These are phyloP conservation scores for Penicillium parvum DNA, from an alignment of 495 filamentous ascomycete species.

Conservation along the genomic window DNA sequence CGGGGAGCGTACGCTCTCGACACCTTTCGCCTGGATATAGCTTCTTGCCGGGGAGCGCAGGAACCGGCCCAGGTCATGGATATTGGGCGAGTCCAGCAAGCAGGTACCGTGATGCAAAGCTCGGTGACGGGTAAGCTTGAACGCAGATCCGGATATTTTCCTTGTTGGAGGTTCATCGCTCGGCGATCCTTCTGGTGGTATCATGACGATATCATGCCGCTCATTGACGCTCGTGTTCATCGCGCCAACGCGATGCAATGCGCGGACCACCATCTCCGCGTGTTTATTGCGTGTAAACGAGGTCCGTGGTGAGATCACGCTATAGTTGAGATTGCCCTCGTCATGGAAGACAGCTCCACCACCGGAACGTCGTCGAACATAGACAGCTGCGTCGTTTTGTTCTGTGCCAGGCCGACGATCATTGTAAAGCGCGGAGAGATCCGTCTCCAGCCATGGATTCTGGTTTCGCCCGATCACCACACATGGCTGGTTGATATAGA, in stretches of 20 bases:
- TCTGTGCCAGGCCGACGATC: slow-evolving; percentile 18
- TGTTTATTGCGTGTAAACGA: slow-evolving; percentile 80
- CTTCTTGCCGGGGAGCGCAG: slow-evolving; percentile 68
- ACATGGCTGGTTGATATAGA: slow-evolving; percentile 82
- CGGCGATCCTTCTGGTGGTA: slow-evolving; percentile 7
- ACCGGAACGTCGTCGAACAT: slow-evolving; percentile 79
- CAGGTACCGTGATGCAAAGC: slow-evolving; percentile 91
- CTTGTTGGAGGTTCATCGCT: slow-evolving; percentile 41
- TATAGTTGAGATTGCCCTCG: slow-evolving; percentile 86
- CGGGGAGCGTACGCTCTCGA: slow-evolving; percentile 87
- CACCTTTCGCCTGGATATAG: slow-evolving; percentile 75
- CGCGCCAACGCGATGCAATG: slow-evolving; percentile 51
- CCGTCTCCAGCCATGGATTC: slow-evolving; percentile 92
- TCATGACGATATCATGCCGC: slow-evolving; percentile 88
- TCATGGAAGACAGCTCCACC: slow-evolving; percentile 96
- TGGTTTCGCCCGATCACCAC: slow-evolving; percentile 94
- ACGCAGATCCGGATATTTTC: slow-evolving; percentile 90
- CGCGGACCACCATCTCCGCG: slow-evolving; percentile 84
- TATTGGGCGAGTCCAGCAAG: slow-evolving; percentile 65
- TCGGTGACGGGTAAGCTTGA: slow-evolving; percentile 75
- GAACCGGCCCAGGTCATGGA: slow-evolving; percentile 59
- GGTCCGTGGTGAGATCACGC: slow-evolving; percentile 72
- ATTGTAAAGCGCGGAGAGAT: slow-evolving; percentile 56
- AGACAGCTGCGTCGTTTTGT: slow-evolving; percentile 37
- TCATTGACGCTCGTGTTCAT: slow-evolving; percentile 68